Evolutionary conservation across 371 early-diverging fungal species (phyloP), one percentile per base, ranked within the genome.

Genomic region (Basidiobolus meristosporus): DNA sequence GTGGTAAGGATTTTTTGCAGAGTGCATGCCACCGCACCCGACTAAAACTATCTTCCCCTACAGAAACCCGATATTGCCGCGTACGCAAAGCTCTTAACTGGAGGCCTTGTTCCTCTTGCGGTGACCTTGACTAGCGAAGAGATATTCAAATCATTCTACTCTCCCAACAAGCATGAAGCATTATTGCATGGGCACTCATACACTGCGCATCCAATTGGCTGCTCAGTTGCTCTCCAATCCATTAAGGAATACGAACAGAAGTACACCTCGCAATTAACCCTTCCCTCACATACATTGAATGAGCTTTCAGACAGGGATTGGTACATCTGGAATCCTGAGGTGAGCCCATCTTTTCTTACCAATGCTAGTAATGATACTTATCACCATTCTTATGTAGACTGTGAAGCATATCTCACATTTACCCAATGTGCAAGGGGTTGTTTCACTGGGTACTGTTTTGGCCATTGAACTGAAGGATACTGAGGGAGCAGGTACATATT

Each of bases 151-250:
- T 54, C 56, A 18, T 83, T 87, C 46, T 51, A 65, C 31, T 70
- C 72, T n/a, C 53, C 65, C 18, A 57, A 56, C 32, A 82, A 79
- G 48, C 56, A 70, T 1, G 76, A 79, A 31, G 80, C 80, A 33
- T 52, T 83, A 29, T 52, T 87, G 14, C 87, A 83, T 43, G 84
- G 84, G 2, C 87, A 84, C 51, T 77, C 76, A 14, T 83, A 80
- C 54, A 83, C 83, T 17, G 84, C 80, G n/a, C 79, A 84, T 46
- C 84, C 87, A 2, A 71, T 82, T 46, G 87, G 81, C 9, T 82
- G 82, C 47, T 56, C 67, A 1, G 82, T 82, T 5, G 84, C 82
- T 11, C 59, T 62, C 17, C 61, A 63, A 18, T 62, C 70, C 6
- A 57, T 82, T 32, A 59, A 71, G 26, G 60, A 45, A 19, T 58